Base-by-base conservation (phyloP, 805 yeast species). In the Helenozyma baotianmanensis region DNA sequence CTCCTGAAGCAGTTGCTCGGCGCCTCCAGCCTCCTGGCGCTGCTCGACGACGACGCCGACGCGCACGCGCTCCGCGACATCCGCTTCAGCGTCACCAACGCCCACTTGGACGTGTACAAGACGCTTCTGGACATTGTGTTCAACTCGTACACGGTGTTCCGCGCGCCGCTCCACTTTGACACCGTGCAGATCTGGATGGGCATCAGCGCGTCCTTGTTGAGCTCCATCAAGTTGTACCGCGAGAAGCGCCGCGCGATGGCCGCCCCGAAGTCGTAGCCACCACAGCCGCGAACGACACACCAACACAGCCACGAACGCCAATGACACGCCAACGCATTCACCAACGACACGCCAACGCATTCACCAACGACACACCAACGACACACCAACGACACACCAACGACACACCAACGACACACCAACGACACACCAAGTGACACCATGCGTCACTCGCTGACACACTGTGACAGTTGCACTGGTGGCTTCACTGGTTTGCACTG, bases 101-200 rank as follows among this genome's bases (percentile, higher is more conserved):
- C 62, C 9, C 53, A 54, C 46, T 45, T 66, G 40, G 72, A 66
- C 43, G 47, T 65, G 12, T 62, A 54, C 43, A 66, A 66, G 49
- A 51, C 53, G 36, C 35, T 62, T 16, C 55, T 68, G 4, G 72
- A 66, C 42, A 52, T 66, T 27, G 47, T 58, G 3, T 66, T 66
- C 47, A 64, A 66, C 35, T 45, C 62, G 16, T 66, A 65, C 43
- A 64, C 71, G 2, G 70, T 65, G 12, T 66, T 64, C 45, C 37
- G 52, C 25, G 35, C 58, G 34, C 46, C 53, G 14, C 54, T 66
- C 36, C 50, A 38, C 23, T 54, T 58, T 42, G 61, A 53, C 25
- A 66, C 71, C 21, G 41, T 61, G 17, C 72, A 66, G 42, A 65
- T 66, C 23, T 66, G 70, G 71, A 61, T 65, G 62, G 72, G 72